phyloP scores from a whole-genome alignment of 2,329 filamentous ascomycete genomes.

The Ceratocystis cubensis region DNA sequence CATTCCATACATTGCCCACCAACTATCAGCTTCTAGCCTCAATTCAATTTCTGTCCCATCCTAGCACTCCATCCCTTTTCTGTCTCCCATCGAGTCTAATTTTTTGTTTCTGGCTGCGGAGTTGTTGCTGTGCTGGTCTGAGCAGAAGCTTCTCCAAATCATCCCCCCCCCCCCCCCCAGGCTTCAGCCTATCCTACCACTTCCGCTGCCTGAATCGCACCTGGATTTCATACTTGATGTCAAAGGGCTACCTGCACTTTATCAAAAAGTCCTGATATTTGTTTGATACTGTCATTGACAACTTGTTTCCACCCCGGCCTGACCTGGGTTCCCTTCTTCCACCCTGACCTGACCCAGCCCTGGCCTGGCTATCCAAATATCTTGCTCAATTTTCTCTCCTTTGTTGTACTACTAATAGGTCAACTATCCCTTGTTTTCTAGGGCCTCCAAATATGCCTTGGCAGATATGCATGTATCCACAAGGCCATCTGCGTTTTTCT shows the following conservation, averaged over 20 bases:
- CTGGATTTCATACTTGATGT: too few species aligned
- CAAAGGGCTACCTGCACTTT: too few species aligned
- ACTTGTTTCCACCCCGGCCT: neutral
- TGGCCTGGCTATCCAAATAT: neutral
- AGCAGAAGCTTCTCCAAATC: neutral
- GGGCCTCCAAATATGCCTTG: too few species aligned
- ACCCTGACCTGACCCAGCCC: neutral
- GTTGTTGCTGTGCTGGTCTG: neutral
- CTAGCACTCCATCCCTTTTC: neutral
- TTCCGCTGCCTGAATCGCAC: too few species aligned
- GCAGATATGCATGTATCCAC: neutral
- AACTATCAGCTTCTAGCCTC: neutral
- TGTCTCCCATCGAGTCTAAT: neutral
- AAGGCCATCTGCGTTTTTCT: neutral
- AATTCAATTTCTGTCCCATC: neutral
- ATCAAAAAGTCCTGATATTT: neutral
- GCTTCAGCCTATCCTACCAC: neutral
- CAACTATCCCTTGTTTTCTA: neutral
- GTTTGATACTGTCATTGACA: neutral
- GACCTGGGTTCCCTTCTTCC: neutral
- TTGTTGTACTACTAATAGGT: neutral
- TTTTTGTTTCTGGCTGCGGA: neutral
- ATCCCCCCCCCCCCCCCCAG: neutral
- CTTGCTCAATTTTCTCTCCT: constrained; percentile 1
- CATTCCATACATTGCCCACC: too few species aligned